Evolutionary conservation across 169 alveolate species (phyloP), one percentile per base, ranked within the genome.

Genomic region (Hammondia hammondi): DNA sequence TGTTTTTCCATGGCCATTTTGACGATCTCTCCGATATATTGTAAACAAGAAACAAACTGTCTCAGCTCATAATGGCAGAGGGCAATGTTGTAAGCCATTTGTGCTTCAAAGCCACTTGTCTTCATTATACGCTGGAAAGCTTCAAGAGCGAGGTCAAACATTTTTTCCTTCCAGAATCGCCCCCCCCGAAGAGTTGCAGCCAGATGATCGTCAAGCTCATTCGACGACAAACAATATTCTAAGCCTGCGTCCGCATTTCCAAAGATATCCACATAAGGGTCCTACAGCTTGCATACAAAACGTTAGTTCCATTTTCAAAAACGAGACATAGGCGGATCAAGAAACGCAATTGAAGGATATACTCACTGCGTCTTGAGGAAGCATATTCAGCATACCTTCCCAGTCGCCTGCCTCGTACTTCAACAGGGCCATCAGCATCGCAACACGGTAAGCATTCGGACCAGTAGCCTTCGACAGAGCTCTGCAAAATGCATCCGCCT

Each of bases 51-150:
- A n/a, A 14, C n/a, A 45, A 17, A 81, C n/a, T 81, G 67, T 29
- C n/a, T 81, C 67, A 6, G 48, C n/a, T 43, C 88, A 45, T 37
- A 81, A 32, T 81, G 88, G 88, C 88, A 81, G 14, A 81, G 57
- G 39, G 67, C 88, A n/a, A 81, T 45, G 56, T 81, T 81, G n/a
- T 81, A 81, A 0, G 88, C 46, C 48, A 29, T 32, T 14, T 39
- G 39, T 21, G 56, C 35, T 9, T 43, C 67, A n/a, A 81, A 81
- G 17, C 61, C 88, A 17, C 2, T 56, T 46, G n/a, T 19, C 27
- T 12, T n/a, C 14, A 10, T 12, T 10, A 43, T n/a, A 14, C n/a
- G 35, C 88, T 45, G 88, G 61, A 81, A 81, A 1, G 88, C 17
- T n/a, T 21, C 88, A 14, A 81, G 46, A 45, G 88, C 88, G 27